A percentile compares a stretch with the other conserved stretches of the same genome.
These are phyloP conservation scores for Volvox reticuliferus DNA, from an alignment of 139 green algal species.

Conservation along the genomic window DNA sequence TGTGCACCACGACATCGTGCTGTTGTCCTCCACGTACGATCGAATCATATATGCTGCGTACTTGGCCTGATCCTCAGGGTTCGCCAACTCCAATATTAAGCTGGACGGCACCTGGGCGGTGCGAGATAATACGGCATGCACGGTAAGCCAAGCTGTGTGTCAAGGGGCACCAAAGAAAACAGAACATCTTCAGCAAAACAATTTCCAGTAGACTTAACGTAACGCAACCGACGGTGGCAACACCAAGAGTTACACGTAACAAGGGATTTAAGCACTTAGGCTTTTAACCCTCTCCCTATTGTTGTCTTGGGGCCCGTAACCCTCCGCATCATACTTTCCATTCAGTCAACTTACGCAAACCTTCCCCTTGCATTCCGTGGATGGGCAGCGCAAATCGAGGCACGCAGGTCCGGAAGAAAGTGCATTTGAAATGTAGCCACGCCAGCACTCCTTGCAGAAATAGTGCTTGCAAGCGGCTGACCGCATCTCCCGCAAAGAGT, in stretches of 20 bases:
- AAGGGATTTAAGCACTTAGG: too few species aligned
- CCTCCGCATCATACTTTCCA: too few species aligned
- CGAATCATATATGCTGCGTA: constrained; percentile 73
- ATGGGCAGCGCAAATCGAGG: constrained; percentile 72
- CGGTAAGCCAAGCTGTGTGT: too few species aligned
- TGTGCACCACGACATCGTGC: constrained; percentile 87
- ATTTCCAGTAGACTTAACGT: too few species aligned
- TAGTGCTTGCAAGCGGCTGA: constrained; percentile 80
- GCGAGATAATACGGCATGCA: too few species aligned
- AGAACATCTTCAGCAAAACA: too few species aligned
- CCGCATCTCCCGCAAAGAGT: constrained; percentile 63
- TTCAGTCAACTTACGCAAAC: constrained; percentile 17
- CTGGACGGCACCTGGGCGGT: constrained; percentile 56
- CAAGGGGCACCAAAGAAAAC: too few species aligned
- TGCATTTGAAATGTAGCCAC: constrained; percentile 79
- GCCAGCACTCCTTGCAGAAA: constrained; percentile 93
- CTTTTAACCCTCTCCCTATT: too few species aligned
- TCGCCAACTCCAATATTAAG: constrained; percentile 59
- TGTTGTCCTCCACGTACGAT: constrained; percentile 94
- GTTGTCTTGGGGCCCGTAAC: too few species aligned
- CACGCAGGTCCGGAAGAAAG: constrained; percentile 55
- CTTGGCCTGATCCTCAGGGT: constrained; percentile 55
- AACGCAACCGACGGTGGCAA: too few species aligned
- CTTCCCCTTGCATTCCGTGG: constrained; percentile 76
- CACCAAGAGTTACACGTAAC: too few species aligned